Base-by-base conservation (phyloP, 2,329 filamentous ascomycete species). In the Calonectria ilicicola region DNA sequence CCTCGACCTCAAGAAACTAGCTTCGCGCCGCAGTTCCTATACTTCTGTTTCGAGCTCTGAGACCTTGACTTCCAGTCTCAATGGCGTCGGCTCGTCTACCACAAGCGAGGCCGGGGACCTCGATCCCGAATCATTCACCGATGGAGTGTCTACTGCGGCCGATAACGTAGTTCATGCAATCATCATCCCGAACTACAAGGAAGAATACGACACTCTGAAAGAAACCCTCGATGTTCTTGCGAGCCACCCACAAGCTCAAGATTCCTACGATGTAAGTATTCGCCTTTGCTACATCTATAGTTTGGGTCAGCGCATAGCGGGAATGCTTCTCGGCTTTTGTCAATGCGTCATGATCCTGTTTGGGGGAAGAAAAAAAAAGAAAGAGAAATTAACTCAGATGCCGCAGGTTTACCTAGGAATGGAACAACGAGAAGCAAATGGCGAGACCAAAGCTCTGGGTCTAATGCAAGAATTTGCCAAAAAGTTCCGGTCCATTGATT, bases 121-220 rank as follows among this genome's bases (percentile, higher is more conserved):
- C 9, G 88, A 90, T 51, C 76, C 83, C 35, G 87, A 89, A 44
- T 81, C 85, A 67, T 86, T 85, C 74, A 82, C 84, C 53, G 89
- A 90, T 60, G 82, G 77, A 53, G 86, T 87, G 21, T 81, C 83
- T 12, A 81, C 84, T 1, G 79, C 83, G n/a, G 84, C 87, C 9
- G 76, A 77, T 47, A 84, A 84, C 27, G 83, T 93, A 68, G 84
- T 93, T 35, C 91, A 94, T 80, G 91, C 90, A 17, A 93, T 95
- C 73, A 86, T 94, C 74, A 87, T 95, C 51, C 93, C 93, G 21
- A 94, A 94, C 79, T 95, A 94, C 84, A 93, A 93, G 82, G 93
- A 95, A 81, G 92, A 94, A 69, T 84, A 91, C 69, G 91, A 93
- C 70, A 93, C 91, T 0, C 85, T 94, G 58, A 87, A 90, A 74